Evolutionary conservation across 306 rosid genomes (phyloP).

Genomic region (cucumber (Cucumis sativus)): DNA sequence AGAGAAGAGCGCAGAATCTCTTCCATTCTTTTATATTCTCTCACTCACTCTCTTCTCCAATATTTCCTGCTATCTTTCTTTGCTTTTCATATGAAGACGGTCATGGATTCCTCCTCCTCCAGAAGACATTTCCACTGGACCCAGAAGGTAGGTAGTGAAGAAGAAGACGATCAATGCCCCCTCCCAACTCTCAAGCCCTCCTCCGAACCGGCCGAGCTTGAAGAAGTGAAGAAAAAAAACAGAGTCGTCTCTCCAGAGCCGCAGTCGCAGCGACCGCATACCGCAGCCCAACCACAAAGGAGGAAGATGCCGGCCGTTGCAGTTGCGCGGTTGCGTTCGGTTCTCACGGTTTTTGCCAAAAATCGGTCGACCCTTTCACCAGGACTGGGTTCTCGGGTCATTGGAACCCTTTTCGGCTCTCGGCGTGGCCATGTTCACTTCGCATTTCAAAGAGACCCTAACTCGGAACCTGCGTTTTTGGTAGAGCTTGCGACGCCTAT

Average conservation of each 20-base stretch:
- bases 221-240: slow-evolving; percentile 21
- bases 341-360: slow-evolving; percentile 48
- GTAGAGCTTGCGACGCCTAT: slow-evolving; percentile 90
- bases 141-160: slow-evolving; percentile 75
- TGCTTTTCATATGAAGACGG: slow-evolving; percentile 22
- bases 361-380: slow-evolving; percentile 29
- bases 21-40: slow-evolving; percentile 4
- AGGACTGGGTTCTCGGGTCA: slow-evolving; percentile 47
- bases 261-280: slow-evolving; percentile 4
- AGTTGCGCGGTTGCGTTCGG: slow-evolving; percentile 59
- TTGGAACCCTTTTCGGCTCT: slow-evolving; percentile 83
- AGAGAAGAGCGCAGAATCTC: slow-evolving; percentile 17
- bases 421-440: slow-evolving; percentile 89
- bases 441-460: slow-evolving; percentile 73
- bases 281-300: slow-evolving; percentile 19
- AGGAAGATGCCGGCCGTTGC: slow-evolving; percentile 62
- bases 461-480: slow-evolving; percentile 63
- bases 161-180: slow-evolving; percentile 25
- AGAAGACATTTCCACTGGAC: slow-evolving; percentile 97
- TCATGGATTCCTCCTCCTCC: slow-evolving; percentile 62
- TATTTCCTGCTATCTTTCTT: not conserved
- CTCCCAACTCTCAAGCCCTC: slow-evolving; percentile 6
- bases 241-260: slow-evolving; percentile 7
- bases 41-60: not conserved
- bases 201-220: slow-evolving; percentile 26